Base-by-base conservation (phyloP, 306 rosid species). In the Erythrophleum fordii region DNA sequence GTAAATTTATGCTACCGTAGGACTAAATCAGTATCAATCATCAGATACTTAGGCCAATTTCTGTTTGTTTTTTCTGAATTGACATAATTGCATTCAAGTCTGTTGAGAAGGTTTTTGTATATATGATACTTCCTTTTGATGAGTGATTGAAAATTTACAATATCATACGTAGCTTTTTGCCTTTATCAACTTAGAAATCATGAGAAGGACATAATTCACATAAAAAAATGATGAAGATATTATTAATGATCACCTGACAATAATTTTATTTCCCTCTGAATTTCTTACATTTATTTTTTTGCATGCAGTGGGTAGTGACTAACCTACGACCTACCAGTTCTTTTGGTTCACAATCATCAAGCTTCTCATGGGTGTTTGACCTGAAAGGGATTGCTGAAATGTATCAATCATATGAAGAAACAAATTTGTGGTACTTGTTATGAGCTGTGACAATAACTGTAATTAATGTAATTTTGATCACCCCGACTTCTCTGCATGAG, bases 401-500 rank as follows among this genome's bases (percentile, higher is more conserved):
- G 98, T 93, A 91, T 87, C 89, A 77, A 73, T 93, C 99, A 68
- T 95, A 95, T 35, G 99, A 95, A 87, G 98, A 92, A 67, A 84
- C 96, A 79, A 93, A 93, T 83, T 70, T 93, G 79, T 95, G 99
- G 99, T 93, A 93, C 41, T 25, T 49, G 28, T 61, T 62, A 65
- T 55, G 49, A 78, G 70, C 75, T 66, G 4, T 77, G 71, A 77
- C 67, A 51, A 73, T 35, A 52, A 46, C 76, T 20, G 55, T 66
- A 23, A 35, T 68, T 39, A 77, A 26, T 28, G 74, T 65, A 34
- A 77, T 70, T 41, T 39, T 51, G 59, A 59, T 80, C 8, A 3
- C 68, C 25, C 35, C 42, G 22, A 22, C 60, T 60, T 86, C 28
- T 79, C 75, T 78, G 77, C 68, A 58, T 28, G 49, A 17, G 5